Base-by-base conservation (phyloP, 257 asterid genomes). In the Nicotiana noctiflora region DNA sequence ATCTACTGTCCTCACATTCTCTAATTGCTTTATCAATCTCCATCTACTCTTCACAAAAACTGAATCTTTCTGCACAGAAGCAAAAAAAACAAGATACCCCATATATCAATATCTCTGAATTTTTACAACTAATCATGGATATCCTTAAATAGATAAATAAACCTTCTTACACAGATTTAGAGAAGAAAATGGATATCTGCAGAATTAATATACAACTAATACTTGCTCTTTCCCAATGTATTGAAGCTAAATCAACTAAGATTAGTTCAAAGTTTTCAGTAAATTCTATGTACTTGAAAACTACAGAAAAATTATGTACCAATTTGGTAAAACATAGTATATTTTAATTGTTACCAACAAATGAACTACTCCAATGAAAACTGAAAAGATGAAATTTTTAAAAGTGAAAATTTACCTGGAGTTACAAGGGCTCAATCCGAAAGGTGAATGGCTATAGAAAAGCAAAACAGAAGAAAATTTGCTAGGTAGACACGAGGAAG, bases 1-100 rank as follows among this genome's bases (percentile, higher is more conserved):
- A 84, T 84, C 98, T 87, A 76, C 78, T 85, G 83, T 95, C 98
- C 81, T 91, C 92, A 83, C 93, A 86, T 79, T 81, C 96, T 82
- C 86, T 85, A 52, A 95, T 82, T 44, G 98, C 97, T 76, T 87
- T 87, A 83, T 92, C 92, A 64, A 95, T 90, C 97, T 93, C 98
- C 98, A 95, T 93, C 59, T 23, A 70, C 40, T 3, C 9, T 74
- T 49, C 2, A 13, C 8, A 31, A 29, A 32, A 14, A 62, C 29
- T 59, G 67, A 59, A 76, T 75, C 84, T 83, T 81, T 81, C 80
- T 78, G 79, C 75, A 53, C 62, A 34, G 66, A 25, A 62, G 25
- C 37, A 15, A 67, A 64, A 64, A 46, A 55, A 21, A 49, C 31
- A 64, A 49, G 61, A 49, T 17, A 23, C 31, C n/a, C 21, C 60